Evolutionary conservation across 164 flowering plant genomes (phyloP), one percentile per base, ranked within the genome.

Genomic region (Stephania japonica): DNA sequence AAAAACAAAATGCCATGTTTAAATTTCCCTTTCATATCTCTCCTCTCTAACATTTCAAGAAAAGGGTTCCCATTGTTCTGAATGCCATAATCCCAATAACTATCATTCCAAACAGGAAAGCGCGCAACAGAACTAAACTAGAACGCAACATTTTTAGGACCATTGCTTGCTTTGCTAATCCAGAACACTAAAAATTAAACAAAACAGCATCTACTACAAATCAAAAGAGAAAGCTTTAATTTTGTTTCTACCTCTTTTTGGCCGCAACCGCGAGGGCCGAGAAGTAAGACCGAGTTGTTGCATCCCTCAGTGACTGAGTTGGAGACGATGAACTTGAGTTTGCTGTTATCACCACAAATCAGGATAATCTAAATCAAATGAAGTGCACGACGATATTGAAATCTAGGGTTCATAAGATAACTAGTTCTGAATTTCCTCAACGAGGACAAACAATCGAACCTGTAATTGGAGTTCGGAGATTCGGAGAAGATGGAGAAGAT

Each of bases 221-320:
- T 7, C 63, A 71, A 71, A 12, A 1, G 41, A 71, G 72, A 56
- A 61, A 59, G 11, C 32, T 71, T 41, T 32, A 4, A 2, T 32
- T 4, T 2, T 4, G 4, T 2, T 32, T 56, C n/a, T 82, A 94
- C 99, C 64, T 92, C 91, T 21, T 56, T 73, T 86, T 92, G 91
- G 7, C 99, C 99, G 42, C 95, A 94, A 44, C 97, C 99, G 12
- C 99, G 89, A 9, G 96, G 93, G 66, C 98, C 99, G 11, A 94
- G 92, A 75, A 94, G 92, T 78, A 92, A 75, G 69, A 88, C 76
- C 0, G 99, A 92, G 68, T 94, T 94, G 83, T 91, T 92, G 80
- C 94, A 89, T 11, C 87, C 87, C 81, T 91, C 97, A 0, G 91
- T 88, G 16, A 94, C 82, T 10, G 99, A 91, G 81, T 88, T 87